Conservation (phyloP, 2,329 filamentous ascomycete species). For the Pleochaeta shiraiana region DNA sequence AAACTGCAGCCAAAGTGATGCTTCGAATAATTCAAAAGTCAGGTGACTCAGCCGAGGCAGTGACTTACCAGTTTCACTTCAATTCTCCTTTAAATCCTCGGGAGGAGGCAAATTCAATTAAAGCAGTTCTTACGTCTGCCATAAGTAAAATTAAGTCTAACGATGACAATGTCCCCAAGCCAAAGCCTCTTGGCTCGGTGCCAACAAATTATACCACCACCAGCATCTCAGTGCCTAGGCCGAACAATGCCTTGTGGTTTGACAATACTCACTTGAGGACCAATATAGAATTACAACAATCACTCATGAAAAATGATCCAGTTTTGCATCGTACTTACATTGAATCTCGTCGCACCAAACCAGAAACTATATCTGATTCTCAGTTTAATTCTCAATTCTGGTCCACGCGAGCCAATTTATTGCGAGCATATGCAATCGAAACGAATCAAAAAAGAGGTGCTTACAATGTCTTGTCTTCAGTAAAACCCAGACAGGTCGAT, state of each 20-base stretch:
- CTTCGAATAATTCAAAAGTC: constrained; percentile 72
- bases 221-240: constrained; percentile 36
- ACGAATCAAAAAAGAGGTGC: constrained; percentile 66
- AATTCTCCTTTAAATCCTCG: constrained; percentile 56
- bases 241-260: constrained; percentile 41
- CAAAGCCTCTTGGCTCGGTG: constrained; percentile 21
- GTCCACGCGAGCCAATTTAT: constrained; percentile 66
- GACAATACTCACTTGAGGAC: constrained; percentile 58
- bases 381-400: constrained; percentile 90
- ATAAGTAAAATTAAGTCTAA: constrained; percentile 34
- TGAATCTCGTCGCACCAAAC: constrained; percentile 64
- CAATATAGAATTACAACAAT: constrained; percentile 70
- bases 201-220: constrained; percentile 62
- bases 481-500: constrained; percentile 60
- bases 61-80: constrained; percentile 73
- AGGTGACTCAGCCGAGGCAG: constrained; percentile 32
- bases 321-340: constrained; percentile 65
- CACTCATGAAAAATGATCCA: constrained; percentile 61
- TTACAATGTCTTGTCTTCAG: constrained; percentile 81
- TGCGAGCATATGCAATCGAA: constrained; percentile 82
- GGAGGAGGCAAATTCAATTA: constrained; percentile 65
- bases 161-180: constrained; percentile 17
- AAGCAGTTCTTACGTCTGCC: constrained; percentile 57
- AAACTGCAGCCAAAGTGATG: constrained; percentile 74
- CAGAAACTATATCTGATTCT: constrained; percentile 55